A percentile compares a stretch with the other conserved stretches of the same genome.
Evolutionary conservation across 2,329 filamentous ascomycete genomes (phyloP).

Genomic region (Fusarium cyanostomum): DNA sequence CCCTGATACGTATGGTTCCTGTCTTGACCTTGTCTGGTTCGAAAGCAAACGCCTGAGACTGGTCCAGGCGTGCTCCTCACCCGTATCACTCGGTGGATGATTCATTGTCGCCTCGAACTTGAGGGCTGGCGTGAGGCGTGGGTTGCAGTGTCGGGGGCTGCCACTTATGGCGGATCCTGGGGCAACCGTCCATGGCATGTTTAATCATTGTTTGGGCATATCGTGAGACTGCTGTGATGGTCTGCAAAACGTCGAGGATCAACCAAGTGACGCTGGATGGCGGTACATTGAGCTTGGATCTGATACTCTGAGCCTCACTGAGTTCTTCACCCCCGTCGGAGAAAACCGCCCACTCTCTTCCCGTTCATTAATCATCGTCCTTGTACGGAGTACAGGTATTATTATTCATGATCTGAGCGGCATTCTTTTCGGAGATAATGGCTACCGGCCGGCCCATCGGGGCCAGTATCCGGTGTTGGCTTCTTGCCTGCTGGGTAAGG

Average conservation of each 20-base stretch:
- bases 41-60: constrained; percentile 14
- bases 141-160: too few relatives aligned
- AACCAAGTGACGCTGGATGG: too few relatives aligned
- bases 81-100: constrained; percentile 16
- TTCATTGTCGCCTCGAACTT: constrained; percentile 16
- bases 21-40: constrained; percentile 21
- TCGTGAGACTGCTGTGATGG: background rate
- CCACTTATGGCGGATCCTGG: background rate
- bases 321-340: background rate
- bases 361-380: background rate
- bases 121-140: constrained; percentile 4
- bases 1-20: constrained; percentile 8
- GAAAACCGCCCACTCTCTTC: background rate
- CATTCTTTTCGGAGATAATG: constrained; percentile 13
- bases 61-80: constrained; percentile 22
- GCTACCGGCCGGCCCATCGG: constrained; percentile 26
- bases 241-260: background rate
- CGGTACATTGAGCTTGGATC: background rate
- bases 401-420: constrained; percentile 9
- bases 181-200: constrained; percentile 8
- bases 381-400: too few relatives aligned
- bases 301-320: background rate
- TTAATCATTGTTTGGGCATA: background rate
- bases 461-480: constrained; percentile 15
- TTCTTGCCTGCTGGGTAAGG: background rate